phyloP scores from a whole-genome alignment of 805 yeast species.

The Trichomonascus vanleenenianus region DNA sequence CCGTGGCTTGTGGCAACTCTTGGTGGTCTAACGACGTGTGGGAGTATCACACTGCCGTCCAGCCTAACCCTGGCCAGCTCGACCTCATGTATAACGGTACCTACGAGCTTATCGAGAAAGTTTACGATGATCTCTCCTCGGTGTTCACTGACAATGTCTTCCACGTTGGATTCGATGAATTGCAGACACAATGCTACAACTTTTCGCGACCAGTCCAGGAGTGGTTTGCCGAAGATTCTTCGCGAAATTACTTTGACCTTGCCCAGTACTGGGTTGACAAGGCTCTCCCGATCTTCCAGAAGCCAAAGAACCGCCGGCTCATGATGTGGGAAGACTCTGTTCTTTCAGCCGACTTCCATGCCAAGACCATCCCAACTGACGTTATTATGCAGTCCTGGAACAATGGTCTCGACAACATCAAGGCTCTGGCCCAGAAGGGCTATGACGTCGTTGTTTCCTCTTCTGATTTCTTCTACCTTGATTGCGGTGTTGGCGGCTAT shows the following conservation, averaged over 20 bases:
- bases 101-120: slow-evolving; percentile 29
- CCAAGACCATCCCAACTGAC: slow-evolving; percentile 27
- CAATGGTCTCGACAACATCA: slow-evolving; percentile 19
- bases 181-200: slow-evolving; percentile 31
- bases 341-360: slow-evolving; percentile 18
- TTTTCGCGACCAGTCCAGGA: slow-evolving; percentile 23
- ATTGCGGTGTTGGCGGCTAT: slow-evolving; percentile 37
- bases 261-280: slow-evolving; percentile 32
- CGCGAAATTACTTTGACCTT: slow-evolving; percentile 27
- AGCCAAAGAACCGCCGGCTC: slow-evolving; percentile 23
- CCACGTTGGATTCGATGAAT: slow-evolving; percentile 38
- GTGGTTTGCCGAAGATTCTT: slow-evolving; percentile 27
- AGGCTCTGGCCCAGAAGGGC: slow-evolving; percentile 29
- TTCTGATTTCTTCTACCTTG: slow-evolving; percentile 31
- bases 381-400: slow-evolving; percentile 34
- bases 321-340: slow-evolving; percentile 38
- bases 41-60: slow-evolving; percentile 25
- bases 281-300: slow-evolving; percentile 29
- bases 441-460: slow-evolving; percentile 35
- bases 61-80: slow-evolving; percentile 38
- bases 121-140: slow-evolving; percentile 29
- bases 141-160: slow-evolving; percentile 33
- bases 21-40: slow-evolving; percentile 26
- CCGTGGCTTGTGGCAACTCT: slow-evolving; percentile 30
- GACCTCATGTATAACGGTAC: slow-evolving; percentile 30